phyloP scores from a whole-genome alignment of 2,329 filamentous ascomycete genomes.

The Aspergillus fischeri region DNA sequence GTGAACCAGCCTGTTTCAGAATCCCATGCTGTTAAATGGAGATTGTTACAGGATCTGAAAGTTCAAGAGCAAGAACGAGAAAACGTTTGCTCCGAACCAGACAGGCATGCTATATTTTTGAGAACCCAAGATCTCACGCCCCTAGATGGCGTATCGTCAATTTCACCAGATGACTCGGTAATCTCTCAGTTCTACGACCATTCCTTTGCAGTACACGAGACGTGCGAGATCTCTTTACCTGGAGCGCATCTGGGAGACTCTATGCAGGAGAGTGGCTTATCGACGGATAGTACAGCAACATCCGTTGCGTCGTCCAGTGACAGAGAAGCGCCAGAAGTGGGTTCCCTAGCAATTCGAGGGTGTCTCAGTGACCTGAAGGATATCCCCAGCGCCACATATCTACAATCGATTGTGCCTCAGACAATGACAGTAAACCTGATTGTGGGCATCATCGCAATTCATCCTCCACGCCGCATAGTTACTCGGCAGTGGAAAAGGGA shows the following conservation, averaged over 20 bases:
- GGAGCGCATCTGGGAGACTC: constrained; percentile 16
- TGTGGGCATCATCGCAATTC: constrained; percentile 71
- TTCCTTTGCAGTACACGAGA: constrained; percentile 67
- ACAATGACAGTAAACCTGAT: constrained; percentile 79
- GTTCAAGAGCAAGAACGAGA: constrained; percentile 6
- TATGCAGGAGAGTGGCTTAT: constrained; percentile 23
- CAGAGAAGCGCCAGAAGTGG: constrained; percentile 7
- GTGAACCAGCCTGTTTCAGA: constrained; percentile 7
- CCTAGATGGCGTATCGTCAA: constrained; percentile 7
- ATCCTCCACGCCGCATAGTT: constrained; percentile 62
- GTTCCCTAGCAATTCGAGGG: constrained; percentile 34
- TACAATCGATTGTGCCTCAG: constrained; percentile 67
- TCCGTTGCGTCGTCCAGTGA: constrained; percentile 15
- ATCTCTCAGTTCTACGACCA: constrained; percentile 71
- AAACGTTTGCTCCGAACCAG: not conserved
- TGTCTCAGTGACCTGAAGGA: constrained; percentile 62
- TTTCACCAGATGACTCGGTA: constrained; percentile 27
- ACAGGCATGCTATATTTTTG: constrained; percentile 25
- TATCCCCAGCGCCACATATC: constrained; percentile 63
- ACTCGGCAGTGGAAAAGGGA: constrained; percentile 53
- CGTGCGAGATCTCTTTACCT: constrained; percentile 31
- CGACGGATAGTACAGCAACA: constrained; percentile 15
- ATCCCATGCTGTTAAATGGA: constrained; percentile 24
- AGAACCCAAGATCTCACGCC: constrained; percentile 26
- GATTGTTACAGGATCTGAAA: constrained; percentile 21